Evolutionary conservation across 2,329 filamentous ascomycete genomes (phyloP).

Genomic region (Fusarium setosum): DNA sequence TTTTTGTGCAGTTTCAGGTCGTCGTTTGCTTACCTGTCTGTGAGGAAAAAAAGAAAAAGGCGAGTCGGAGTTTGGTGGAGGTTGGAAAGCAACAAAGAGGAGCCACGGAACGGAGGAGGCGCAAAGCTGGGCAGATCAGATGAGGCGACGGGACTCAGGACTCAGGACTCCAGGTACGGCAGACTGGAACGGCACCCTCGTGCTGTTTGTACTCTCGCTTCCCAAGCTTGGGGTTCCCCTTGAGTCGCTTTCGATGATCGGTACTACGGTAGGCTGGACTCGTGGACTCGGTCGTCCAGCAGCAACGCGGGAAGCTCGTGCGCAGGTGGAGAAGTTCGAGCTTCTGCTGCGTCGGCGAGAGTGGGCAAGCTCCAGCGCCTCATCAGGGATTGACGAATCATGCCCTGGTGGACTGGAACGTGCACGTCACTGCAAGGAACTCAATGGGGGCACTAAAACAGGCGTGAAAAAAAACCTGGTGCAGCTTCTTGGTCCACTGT

Average conservation of each 20-base stretch:
- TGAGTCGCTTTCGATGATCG: constrained; percentile 5
- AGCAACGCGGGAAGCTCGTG: constrained; percentile 3
- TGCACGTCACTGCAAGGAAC: constrained; percentile 31
- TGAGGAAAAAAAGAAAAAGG: constrained; percentile 7
- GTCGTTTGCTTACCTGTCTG: constrained; percentile 34
- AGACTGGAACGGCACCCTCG: constrained; percentile 5
- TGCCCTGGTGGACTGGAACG: constrained; percentile 22
- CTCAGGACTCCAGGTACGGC: constrained; percentile 18
- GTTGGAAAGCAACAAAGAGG: constrained; percentile 18
- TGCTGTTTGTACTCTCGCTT: constrained; percentile 3
- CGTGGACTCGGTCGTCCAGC: not conserved
- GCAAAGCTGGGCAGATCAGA: constrained; percentile 13
- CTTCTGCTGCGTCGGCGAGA: too few species aligned
- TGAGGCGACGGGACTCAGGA: too few species aligned
- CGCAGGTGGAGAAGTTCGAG: not conserved
- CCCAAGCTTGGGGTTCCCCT: constrained; percentile 3
- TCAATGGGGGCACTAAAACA: constrained; percentile 18
- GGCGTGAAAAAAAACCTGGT: not conserved
- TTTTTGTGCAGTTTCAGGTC: constrained; percentile 1
- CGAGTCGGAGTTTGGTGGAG: constrained; percentile 22
- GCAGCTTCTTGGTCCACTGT: constrained; percentile 21
- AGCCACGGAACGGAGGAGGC: constrained; percentile 16
- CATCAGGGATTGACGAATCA: constrained; percentile 32
- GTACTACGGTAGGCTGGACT: too few species aligned
- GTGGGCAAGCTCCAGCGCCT: not conserved